Percentiles rank a stretch among this genome's conserved stretches.
Conservation (phyloP, 495 filamentous ascomycete species). For the Daldinia bambusicola region DNA sequence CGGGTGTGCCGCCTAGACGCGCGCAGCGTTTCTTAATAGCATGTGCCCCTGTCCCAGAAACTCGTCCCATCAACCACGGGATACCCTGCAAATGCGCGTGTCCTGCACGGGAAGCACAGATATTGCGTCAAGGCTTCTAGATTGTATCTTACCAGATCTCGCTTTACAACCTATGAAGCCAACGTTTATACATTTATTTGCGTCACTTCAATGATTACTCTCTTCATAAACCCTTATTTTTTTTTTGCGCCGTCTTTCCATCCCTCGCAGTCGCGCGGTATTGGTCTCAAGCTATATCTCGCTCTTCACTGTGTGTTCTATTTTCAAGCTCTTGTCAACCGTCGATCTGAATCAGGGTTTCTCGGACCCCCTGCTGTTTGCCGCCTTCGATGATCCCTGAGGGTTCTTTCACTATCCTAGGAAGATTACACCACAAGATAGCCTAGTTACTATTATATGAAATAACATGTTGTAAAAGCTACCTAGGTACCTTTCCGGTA, state of each 20-base stretch:
- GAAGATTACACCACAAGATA: not conserved
- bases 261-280: slow-evolving; percentile 6
- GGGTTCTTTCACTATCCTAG: slow-evolving; percentile 38
- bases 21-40: slow-evolving; percentile 20
- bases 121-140: slow-evolving; percentile 38
- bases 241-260: not conserved
- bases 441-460: slow-evolving; percentile 16
- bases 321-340: slow-evolving; percentile 21
- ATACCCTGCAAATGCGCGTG: slow-evolving; percentile 40
- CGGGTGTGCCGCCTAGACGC: slow-evolving; percentile 36
- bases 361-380: slow-evolving; percentile 39
- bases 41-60: slow-evolving; percentile 35
- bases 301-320: slow-evolving; percentile 5
- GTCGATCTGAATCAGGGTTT: slow-evolving; percentile 43
- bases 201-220: not conserved
- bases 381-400: slow-evolving; percentile 36
- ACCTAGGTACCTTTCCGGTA: slow-evolving; percentile 5
- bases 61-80: slow-evolving; percentile 29
- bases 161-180: slow-evolving; percentile 17
- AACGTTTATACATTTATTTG: slow-evolving; percentile 19
- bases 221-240: slow-evolving; percentile 6
- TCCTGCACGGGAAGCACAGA: slow-evolving; percentile 33
- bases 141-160: slow-evolving; percentile 14
- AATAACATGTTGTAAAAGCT: slow-evolving; percentile 26
- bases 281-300: slow-evolving; percentile 2